A percentile compares a stretch with the other conserved stretches of the same genome.
Conservation (phyloP, 2,329 filamentous ascomycete genomes). For the Stemphylium vesicarium region DNA sequence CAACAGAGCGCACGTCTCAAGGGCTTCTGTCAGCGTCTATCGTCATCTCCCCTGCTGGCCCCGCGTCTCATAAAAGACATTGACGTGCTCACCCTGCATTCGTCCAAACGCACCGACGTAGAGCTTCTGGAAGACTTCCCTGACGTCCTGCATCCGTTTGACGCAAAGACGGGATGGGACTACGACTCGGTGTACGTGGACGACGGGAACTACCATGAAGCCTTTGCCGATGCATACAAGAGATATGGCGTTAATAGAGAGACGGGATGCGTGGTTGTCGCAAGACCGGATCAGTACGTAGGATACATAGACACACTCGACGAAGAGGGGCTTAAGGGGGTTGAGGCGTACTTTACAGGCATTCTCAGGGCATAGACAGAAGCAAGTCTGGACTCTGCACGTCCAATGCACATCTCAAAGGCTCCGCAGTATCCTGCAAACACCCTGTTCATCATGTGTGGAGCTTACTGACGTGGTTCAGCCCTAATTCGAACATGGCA, state of each 20-base stretch:
- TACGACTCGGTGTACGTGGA: slow-evolving; percentile 56
- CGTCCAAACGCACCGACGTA: slow-evolving; percentile 56
- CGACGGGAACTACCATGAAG: slow-evolving; percentile 53
- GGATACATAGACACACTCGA: slow-evolving; percentile 52
- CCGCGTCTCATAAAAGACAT: slow-evolving; percentile 59
- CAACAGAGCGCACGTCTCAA: slow-evolving; percentile 56
- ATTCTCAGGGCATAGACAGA: slow-evolving; percentile 28
- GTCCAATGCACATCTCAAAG: background rate
- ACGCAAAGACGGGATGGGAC: slow-evolving; percentile 48
- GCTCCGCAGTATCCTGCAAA: slow-evolving; percentile 5
- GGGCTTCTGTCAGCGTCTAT: slow-evolving; percentile 56
- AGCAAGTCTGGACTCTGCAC: background rate
- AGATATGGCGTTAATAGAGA: slow-evolving; percentile 64
- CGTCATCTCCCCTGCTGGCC: slow-evolving; percentile 50
- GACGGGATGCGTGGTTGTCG: slow-evolving; percentile 64
- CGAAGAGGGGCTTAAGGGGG: slow-evolving; percentile 32
- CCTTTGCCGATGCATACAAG: slow-evolving; percentile 57
- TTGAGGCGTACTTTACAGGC: slow-evolving; percentile 43
- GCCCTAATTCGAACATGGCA: slow-evolving; percentile 5
- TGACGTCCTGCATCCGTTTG: slow-evolving; percentile 52
- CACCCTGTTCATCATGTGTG: slow-evolving; percentile 8
- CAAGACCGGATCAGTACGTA: slow-evolving; percentile 73
- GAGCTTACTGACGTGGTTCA: slow-evolving; percentile 1
- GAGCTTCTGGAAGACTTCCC: slow-evolving; percentile 53
- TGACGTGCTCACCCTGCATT: slow-evolving; percentile 68